Conservation (phyloP, 75 land plant genomes). For the Adiantum capillusveneris region DNA sequence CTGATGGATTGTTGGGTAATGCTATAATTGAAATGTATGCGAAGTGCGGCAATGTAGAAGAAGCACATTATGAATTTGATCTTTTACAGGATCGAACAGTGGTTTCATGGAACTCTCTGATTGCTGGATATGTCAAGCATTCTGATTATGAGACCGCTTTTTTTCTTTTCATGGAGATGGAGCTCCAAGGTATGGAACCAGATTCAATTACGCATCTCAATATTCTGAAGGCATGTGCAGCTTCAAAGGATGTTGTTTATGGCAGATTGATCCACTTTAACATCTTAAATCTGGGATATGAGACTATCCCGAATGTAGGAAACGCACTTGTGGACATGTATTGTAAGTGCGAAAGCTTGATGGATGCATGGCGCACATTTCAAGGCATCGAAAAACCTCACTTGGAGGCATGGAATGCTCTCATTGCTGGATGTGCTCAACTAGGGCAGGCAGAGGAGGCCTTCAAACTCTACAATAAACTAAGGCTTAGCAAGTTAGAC, state of each 20-base stretch:
- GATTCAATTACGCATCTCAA: slow-evolving; percentile 25
- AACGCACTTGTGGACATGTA: slow-evolving; percentile 10
- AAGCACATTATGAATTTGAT: slow-evolving; percentile 11
- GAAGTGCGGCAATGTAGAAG: slow-evolving; percentile 7
- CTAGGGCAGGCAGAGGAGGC: slow-evolving; percentile 1
- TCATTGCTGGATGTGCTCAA: slow-evolving; percentile 4
- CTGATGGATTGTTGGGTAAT: slow-evolving; percentile 25
- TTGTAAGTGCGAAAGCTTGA: slow-evolving; percentile 1
- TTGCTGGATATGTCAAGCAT: slow-evolving; percentile 16
- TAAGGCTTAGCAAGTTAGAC: not conserved
- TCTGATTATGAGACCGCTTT: slow-evolving; percentile 6
- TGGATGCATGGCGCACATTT: slow-evolving; percentile 1
- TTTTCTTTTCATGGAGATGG: slow-evolving; percentile 18
- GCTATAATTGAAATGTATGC: slow-evolving; percentile 28
- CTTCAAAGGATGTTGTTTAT: slow-evolving; percentile 9
- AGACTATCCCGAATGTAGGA: slow-evolving; percentile 12
- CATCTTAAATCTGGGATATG: slow-evolving; percentile 20
- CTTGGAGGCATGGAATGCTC: slow-evolving; percentile 7
- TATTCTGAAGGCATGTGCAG: slow-evolving; percentile 26
- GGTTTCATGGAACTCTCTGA: slow-evolving; percentile 37
- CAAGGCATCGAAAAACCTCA: not conserved
- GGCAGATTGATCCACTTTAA: slow-evolving; percentile 25
- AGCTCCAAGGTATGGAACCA: slow-evolving; percentile 4
- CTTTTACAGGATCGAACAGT: slow-evolving; percentile 12
- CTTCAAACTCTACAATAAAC: not conserved